phyloP scores from a whole-genome alignment of 139 green algal species.

The Volvox africanus region DNA sequence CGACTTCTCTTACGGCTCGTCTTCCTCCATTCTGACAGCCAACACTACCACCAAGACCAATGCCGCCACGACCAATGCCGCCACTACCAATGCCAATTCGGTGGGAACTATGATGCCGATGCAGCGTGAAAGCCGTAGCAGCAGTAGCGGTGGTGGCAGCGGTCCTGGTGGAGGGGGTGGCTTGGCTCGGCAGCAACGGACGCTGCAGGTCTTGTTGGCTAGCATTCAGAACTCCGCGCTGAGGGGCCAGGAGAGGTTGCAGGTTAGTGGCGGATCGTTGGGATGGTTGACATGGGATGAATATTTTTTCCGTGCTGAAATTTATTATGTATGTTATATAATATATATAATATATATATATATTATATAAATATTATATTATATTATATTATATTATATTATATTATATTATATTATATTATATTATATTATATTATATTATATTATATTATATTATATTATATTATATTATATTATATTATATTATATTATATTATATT shows the following conservation, averaged over 20 bases:
- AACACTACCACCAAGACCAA: background rate
- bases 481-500: no score
- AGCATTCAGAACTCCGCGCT: background rate
- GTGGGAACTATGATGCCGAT: background rate
- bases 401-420: no score
- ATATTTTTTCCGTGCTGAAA: no score
- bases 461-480: no score
- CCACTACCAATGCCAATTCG: background rate
- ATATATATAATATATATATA: background rate
- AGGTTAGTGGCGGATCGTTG: slow-evolving; percentile 8
- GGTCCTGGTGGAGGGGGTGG: background rate
- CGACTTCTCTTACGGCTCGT: slow-evolving; percentile 3
- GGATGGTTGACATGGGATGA: no score
- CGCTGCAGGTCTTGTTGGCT: slow-evolving; percentile 37
- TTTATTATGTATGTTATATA: no score
- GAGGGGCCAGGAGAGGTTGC: slow-evolving; percentile 35
- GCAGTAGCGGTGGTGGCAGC: background rate
- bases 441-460: no score
- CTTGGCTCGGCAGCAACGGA: slow-evolving; percentile 28
- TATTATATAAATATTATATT: background rate
- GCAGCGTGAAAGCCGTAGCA: background rate
- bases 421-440: no score
- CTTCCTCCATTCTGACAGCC: background rate
- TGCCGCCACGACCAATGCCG: background rate
- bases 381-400: no score